Percentiles rank a stretch among this genome's conserved stretches.
Evolutionary conservation across 2,329 filamentous ascomycete species (phyloP).

Genomic region (Spiromastix sp.): DNA sequence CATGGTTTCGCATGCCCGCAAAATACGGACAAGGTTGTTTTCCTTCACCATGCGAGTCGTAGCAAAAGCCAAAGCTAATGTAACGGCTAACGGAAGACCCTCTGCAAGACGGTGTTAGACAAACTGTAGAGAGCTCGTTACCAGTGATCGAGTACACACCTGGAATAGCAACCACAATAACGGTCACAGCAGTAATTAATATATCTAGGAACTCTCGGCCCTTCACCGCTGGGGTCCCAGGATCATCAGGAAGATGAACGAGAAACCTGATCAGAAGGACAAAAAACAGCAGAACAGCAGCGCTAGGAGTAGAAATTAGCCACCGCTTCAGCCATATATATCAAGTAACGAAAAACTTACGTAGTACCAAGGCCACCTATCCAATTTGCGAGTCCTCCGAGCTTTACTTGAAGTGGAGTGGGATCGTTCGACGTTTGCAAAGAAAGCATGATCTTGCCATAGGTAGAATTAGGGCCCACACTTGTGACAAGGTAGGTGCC

Average conservation of each 20-base stretch:
- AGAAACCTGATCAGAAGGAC: slow-evolving; percentile 81
- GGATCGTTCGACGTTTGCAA: slow-evolving; percentile 64
- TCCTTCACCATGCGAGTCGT: slow-evolving; percentile 68
- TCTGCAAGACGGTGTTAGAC: slow-evolving; percentile 32
- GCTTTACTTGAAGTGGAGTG: slow-evolving; percentile 65
- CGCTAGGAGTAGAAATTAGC: slow-evolving; percentile 19
- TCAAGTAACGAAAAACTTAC: slow-evolving; percentile 15
- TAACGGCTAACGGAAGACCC: slow-evolving; percentile 68
- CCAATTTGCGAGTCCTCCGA: slow-evolving; percentile 64
- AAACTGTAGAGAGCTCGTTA: not conserved
- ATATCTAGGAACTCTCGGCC: slow-evolving; percentile 68
- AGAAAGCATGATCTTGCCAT: slow-evolving; percentile 65
- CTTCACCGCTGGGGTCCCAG: slow-evolving; percentile 55
- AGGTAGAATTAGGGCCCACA: slow-evolving; percentile 62
- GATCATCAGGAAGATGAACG: slow-evolving; percentile 49
- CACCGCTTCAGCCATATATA: not conserved
- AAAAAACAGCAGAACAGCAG: slow-evolving; percentile 70
- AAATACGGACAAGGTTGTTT: slow-evolving; percentile 65
- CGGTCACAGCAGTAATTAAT: slow-evolving; percentile 67
- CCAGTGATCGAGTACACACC: slow-evolving; percentile 17
- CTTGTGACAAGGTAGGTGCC: slow-evolving; percentile 66
- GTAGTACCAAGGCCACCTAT: slow-evolving; percentile 68
- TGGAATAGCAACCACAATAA: slow-evolving; percentile 70
- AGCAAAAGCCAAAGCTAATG: slow-evolving; percentile 64
- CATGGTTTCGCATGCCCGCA: slow-evolving; percentile 74